Base-by-base conservation (phyloP, 148 eudicot species). In the Chenopodium quinoa region DNA sequence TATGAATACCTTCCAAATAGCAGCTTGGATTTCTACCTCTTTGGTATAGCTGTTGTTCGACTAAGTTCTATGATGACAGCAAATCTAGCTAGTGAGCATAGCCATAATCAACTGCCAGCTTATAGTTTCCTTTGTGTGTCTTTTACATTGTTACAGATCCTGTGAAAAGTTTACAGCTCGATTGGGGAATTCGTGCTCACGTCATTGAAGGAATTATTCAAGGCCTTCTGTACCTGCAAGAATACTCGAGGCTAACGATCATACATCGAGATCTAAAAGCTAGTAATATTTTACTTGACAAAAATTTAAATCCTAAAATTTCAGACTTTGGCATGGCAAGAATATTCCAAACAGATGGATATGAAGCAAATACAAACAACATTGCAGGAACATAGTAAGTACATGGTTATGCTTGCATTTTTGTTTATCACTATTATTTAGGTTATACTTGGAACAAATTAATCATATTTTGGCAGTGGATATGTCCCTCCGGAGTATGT, bases 361-460 rank as follows among this genome's bases (percentile, higher is more conserved):
- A 23, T 71, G 84, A 84, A 84, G 90, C 87, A 63, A 86, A 58
- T 82, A 88, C 90, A n/a, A 52, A 69, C 75, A 71, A 54, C n/a
- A 88, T 88, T 82, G 85, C 86, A 2, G 87, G 90, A 65, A 88
- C 88, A 73, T 88, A 88, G 90, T 84, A 79, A 86, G 87, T 80
- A 40, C 56, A 78, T 40, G 44, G 27, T 56, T 56, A 56, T 56
- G n/a, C 16, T 14, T 56, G 62, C 17, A 56, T 56, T 56, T 0
- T 56, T 56, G 62, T 14, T 56, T 2, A 16, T 56, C 5, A 56
- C 22, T 13, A 14, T 56, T 56, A 56, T 17, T 14, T 56, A 56
- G 19, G 22, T 56, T 56, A 56, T 17, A 56, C 22, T 56, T 22
- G 6, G 22, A 56, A 16, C n/a, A 40, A 9, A 72, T 10, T 82